Evolutionary conservation across 2,329 filamentous ascomycete species (phyloP).

Genomic region (Cercospora brassicicola): DNA sequence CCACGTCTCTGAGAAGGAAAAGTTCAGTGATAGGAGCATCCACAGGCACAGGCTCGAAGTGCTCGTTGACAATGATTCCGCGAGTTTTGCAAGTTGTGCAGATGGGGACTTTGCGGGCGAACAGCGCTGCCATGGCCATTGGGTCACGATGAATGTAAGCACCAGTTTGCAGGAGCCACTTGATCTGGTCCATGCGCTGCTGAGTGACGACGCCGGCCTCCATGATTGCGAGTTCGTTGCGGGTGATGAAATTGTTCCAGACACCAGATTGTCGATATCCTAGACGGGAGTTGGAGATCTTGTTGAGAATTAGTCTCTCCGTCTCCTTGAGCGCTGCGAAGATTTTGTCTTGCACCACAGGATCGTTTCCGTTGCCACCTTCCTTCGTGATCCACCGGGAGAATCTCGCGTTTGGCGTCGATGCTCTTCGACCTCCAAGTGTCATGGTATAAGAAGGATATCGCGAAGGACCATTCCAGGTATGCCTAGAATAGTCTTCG

Average conservation of each 20-base stretch:
- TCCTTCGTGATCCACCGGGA: not conserved
- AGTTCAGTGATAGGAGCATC: conserved; percentile 6
- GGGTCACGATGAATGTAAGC: conserved; percentile 19
- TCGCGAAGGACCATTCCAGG: not conserved
- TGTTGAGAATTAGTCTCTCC: not conserved
- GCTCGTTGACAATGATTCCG: conserved; percentile 14
- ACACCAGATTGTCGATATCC: not conserved
- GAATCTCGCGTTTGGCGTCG: not conserved
- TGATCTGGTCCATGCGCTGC: conserved; percentile 17
- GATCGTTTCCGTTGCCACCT: not conserved
- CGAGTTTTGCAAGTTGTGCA: conserved; percentile 10
- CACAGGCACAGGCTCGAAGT: conserved; percentile 6
- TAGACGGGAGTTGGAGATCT: conserved; percentile 13
- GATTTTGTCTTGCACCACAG: not conserved
- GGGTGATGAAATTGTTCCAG: conserved; percentile 7
- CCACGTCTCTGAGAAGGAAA: conserved; percentile 8
- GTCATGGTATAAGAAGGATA: not conserved
- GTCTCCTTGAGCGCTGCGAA: not conserved
- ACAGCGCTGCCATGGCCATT: conserved; percentile 13
- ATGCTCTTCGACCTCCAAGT: not conserved
- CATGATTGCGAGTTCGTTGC: conserved; percentile 14
- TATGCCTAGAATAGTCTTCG: not conserved
- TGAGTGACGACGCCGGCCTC: conserved; percentile 11
- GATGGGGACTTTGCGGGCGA: conserved; percentile 14
- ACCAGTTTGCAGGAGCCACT: conserved; percentile 2